Evolutionary conservation across 2,329 filamentous ascomycete species (phyloP), one percentile per base, ranked within the genome.

Genomic region (Fusarium miscanthi): DNA sequence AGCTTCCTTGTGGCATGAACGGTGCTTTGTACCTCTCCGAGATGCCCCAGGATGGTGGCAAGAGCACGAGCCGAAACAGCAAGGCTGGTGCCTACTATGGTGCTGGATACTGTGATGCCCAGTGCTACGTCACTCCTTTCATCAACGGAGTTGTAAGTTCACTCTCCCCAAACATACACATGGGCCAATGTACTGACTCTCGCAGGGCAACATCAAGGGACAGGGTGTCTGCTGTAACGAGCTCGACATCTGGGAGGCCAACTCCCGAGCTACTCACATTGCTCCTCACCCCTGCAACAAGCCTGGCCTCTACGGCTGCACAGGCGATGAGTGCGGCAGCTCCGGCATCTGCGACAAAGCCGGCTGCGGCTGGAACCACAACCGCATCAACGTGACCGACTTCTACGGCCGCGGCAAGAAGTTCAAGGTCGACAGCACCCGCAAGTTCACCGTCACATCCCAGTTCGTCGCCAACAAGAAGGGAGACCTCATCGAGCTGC

Each of bases 1-100:
- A 87, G 72, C 83, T 92, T 37, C 88, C 88, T 19, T 93, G 91
- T 72, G 91, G 91, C 63, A 83, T 92, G 78, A 92, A 93, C 79
- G 90, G 90, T 66, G 90, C 90, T 23, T 78, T 92, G 37, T 92
- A 92, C 81, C 86, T 92, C 19, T 83, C 81, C 25, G 83, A 85
- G 78, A 85, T 85, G 84, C 85, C 88, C 16, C 82, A 84, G 11
- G 88, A 91, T 74, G 92, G 91, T 73, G 91, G 90, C 37, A 70
- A 85, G 74, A 88, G 86, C 76, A 76, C 84, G 0, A 83, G 71
- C 49, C 48, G 53, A 14, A 41, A 80, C 59, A 90, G 88, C 80
- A 84, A 85, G 60, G 89, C 86, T 31, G 90, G 90, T 64, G 88
- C 90, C 6, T 82, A 84, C 58, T 89, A 89, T 67, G 90, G 90